Evolutionary conservation across 2,329 filamentous ascomycete species (phyloP), one percentile per base, ranked within the genome.

Genomic region (Monosporascus sp.): DNA sequence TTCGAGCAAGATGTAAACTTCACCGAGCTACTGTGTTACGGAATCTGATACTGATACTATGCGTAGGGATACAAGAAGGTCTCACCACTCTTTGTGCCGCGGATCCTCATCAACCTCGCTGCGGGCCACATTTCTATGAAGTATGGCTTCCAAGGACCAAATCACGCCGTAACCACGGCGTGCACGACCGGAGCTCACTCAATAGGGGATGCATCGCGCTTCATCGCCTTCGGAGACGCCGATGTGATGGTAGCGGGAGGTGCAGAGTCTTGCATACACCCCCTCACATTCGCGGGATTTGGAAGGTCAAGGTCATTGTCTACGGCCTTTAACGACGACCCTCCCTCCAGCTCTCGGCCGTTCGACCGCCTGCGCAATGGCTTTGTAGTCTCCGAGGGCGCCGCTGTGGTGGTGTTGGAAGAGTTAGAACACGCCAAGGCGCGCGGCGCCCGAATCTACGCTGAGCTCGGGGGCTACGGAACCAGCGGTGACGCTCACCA

Each of bases 221-320:
- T 97, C 68, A 93, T 99, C 57, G 83, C 87, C n/a, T 86, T 86
- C 65, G 92, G 91, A 7, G 93, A 97, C 68, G 93, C 93, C 46
- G 82, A 96, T 69, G 87, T 97, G 52, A 97, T 99, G 91, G 74
- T 99, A 8, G 91, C 94, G n/a, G 94, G 94, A 43, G 93, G 93
- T 27, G 85, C 93, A 8, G 94, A 99, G 71, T 91, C 93, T 0
- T 99, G 94, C 69, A 93, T 99, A 52, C 93, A 99, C 67, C 94
- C 94, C 9, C 78, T 99, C 44, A 89, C 93, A 2, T 88, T 97
- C 61, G 90, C 92, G 7, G 94, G 93, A 7, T 99, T 99, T 65
- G 88, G 91, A 24, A 82, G 91, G 57, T 91, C 92, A 1, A 83
- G 93, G 55, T 97, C 92, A 50, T 75, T 99, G 37, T 87, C 91